Base-by-base conservation (phyloP, 148 eudicot species). In the Limonium bicolor region DNA sequence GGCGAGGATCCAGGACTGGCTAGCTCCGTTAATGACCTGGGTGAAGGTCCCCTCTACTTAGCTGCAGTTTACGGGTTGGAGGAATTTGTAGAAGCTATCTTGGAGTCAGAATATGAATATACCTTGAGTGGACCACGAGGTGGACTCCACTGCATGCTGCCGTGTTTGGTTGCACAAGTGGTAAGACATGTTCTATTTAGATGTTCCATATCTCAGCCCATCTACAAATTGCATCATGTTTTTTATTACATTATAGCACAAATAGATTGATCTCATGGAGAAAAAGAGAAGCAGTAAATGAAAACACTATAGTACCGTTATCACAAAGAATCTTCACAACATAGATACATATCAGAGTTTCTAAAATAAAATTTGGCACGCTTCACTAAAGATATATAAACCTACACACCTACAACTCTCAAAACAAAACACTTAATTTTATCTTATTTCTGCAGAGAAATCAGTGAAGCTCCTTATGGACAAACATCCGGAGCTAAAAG, bases 91-190 rank as follows among this genome's bases (percentile, higher is more conserved):
- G 44, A 40, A 32, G 53, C 19, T 27, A 58, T 72, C 19, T 20
- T 67, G 20, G 43, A 15, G 9, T 72, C 61, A 6, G 42, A 55
- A 0, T 7, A 4, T 6, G 0, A 16, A 4, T 67, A 59, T 30
- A 72, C 58, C 43, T 35, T 53, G 8, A 59, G 46, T 32, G 60
- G 67, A 28, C 73, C 73, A 0, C 30, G 46, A 16, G 66, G 66
- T 18, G 33, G 37, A 72, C 72, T 46, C 72, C 76, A 19, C 48
- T 66, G 26, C 76, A 66, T 36, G 71, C 46, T 13, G 51, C 55
- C 5, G 34, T 64, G n/a, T 60, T 55, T 27, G 50, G 25, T 38
- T 56, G 48, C n/a, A n/a, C 74, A 54, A 21, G 69, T 59, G 74
- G 70, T 69, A n/a, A n/a, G n/a, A n/a, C n/a, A n/a, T n/a, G n/a